Base-by-base conservation (phyloP, 148 eudicot species). In the Chenopodium berlandieri region DNA sequence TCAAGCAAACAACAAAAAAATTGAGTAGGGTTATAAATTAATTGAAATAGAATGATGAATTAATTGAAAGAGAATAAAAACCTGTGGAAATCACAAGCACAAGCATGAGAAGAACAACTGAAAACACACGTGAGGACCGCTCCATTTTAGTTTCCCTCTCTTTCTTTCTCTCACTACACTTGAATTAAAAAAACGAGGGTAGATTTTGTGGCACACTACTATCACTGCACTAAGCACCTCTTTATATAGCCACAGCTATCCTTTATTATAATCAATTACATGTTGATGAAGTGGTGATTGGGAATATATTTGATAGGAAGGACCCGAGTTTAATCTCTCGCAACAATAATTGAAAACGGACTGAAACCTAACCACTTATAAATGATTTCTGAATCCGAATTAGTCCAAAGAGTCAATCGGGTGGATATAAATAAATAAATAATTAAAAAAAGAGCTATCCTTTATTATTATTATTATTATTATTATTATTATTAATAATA, bases 61-160 rank as follows among this genome's bases (percentile, higher is more conserved):
- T 50, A 22, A 11, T n/a, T 14, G 13, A 2, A 25, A 65, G 9
- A 19, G 30, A 78, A 20, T 20, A 48, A 8, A 17, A 62, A 84
- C 86, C 86, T 81, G 86, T 80, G 62, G 86, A 31, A 75, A 84
- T 64, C 75, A 81, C 81, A 25, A 84, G 78, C 3, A 84, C 52
- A 84, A 84, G 83, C 83, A 77, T 77, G 67, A 84, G 78, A 72
- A 77, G 50, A 72, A 77, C 70, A 34, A 37, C 81, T 1, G 83
- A 84, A 72, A 84, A 81, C 74, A 84, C 71, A 71, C 78, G 77
- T 40, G 79, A 64, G 7, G 78, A 76, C 47, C 86, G 83, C 78
- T 84, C 81, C 86, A 84, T 84, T 80, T 12, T 65, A n/a, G 12
- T 20, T 0, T 19, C 62, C 17, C 22, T 50, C 34, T 20, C 11